Evolutionary conservation across 306 rosid genomes (phyloP).

Genomic region (Vigna reflexopilosa): DNA sequence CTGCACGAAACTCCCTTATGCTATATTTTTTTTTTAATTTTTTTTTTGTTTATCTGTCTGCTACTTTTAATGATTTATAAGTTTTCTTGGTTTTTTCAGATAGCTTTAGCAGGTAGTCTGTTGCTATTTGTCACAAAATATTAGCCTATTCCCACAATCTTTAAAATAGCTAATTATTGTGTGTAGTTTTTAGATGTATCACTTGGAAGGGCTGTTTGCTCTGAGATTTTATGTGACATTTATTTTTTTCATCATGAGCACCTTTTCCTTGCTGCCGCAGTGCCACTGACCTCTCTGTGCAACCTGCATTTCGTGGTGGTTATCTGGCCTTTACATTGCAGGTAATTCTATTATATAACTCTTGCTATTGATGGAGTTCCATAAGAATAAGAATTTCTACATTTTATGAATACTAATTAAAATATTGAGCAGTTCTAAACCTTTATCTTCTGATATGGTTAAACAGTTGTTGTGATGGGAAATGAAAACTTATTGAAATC

Average conservation of each 20-base stretch:
- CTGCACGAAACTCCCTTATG: conserved; percentile 3
- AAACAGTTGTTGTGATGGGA: conserved; percentile 2
- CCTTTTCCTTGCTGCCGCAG: conserved; percentile 54
- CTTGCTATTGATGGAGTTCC: conserved; percentile 20
- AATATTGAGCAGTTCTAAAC: conserved; percentile 16
- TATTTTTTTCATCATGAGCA: conserved; percentile 9
- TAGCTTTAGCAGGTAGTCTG: conserved; percentile 30
- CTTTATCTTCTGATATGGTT: conserved; percentile 26
- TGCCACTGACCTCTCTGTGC: conserved; percentile 76
- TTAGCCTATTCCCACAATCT: conserved; percentile 31
- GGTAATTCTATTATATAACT: conserved; percentile 55
- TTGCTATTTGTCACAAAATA: background rate
- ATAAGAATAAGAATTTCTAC: conserved; percentile 26
- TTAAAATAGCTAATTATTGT: conserved; percentile 24
- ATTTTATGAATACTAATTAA: background rate
- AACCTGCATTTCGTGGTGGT: conserved; percentile 79
- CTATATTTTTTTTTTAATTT: conserved; percentile 10
- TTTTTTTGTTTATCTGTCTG: background rate
- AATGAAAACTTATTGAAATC: conserved; percentile 18
- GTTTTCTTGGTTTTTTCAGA: conserved; percentile 20
- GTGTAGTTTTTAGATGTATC: conserved; percentile 24
- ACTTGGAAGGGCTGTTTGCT: conserved; percentile 35
- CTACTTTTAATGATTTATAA: conserved; percentile 12
- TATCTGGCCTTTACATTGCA: conserved; percentile 84
- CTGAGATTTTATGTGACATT: conserved; percentile 29